phyloP scores from a whole-genome alignment of 2,329 filamentous ascomycete genomes.

The Ilyonectria mors-panacis region DNA sequence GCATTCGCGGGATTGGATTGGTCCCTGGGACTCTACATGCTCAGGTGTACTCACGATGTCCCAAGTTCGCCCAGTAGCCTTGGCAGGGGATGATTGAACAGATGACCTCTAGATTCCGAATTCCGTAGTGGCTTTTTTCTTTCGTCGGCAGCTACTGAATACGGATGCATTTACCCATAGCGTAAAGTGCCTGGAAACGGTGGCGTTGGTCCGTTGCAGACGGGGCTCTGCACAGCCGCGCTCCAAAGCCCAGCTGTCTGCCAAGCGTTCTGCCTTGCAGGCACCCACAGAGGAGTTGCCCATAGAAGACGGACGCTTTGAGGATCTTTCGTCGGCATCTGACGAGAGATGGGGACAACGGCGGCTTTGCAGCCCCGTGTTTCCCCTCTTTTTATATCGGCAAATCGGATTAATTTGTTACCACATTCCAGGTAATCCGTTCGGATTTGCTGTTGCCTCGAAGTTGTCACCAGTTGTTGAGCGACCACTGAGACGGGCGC shows the following conservation, averaged over 20 bases:
- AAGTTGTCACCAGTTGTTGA: background rate
- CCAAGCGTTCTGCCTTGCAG: slow-evolving; percentile 23
- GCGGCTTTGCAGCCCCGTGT: background rate
- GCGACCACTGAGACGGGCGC: background rate
- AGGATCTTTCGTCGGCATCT: background rate
- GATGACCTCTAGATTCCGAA: background rate
- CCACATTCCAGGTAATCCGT: background rate
- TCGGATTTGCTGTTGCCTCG: background rate
- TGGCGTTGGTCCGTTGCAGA: background rate
- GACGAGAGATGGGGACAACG: background rate
- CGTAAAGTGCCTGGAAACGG: background rate
- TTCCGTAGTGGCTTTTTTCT: background rate
- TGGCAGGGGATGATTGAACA: background rate
- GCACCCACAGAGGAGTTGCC: background rate
- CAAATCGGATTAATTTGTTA: background rate
- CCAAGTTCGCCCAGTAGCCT: background rate
- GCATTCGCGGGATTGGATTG: slow-evolving; percentile 6
- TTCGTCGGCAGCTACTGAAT: background rate
- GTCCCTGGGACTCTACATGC: background rate
- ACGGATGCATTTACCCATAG: background rate
- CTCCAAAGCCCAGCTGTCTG: slow-evolving; percentile 11
- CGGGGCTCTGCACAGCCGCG: slow-evolving; percentile 18
- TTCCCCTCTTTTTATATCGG: background rate
- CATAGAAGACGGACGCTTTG: background rate
- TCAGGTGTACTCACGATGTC: background rate